Base-by-base conservation (phyloP, 2,329 filamentous ascomycete species). In the Verticillium alfalfae region DNA sequence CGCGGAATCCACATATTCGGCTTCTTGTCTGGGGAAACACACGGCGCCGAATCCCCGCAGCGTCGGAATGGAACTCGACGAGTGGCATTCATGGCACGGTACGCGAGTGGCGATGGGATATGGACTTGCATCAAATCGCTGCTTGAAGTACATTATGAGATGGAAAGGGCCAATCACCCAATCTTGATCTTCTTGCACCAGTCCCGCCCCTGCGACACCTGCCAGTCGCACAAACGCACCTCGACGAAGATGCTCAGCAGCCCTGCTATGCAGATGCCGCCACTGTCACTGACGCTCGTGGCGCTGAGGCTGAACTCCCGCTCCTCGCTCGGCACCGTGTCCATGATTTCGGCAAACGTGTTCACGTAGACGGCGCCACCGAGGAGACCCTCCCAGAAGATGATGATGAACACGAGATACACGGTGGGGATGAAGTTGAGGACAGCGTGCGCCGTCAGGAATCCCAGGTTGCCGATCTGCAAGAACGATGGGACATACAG, bases 291-390 rank as follows among this genome's bases (percentile, higher is more conserved):
- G 49, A 97, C 94, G 34, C 90, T 96, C 2, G 93, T 95, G 0
- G 93, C 94, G 0, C 91, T 88, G 1, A 99, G 78, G 63, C 92
- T 96, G 71, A 98, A 98, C 76, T 99, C 95, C 6, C 94, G 84
- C 60, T 97, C 93, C 37, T 87, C 84, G 5, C 83, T 79, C 0
- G 88, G 86, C 1, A 97, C 88, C 7, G 88, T 87, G 69, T 97
- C 92, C 72, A 92, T 89, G 64, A 99, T 97, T 72, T 96, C 91
- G 0, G 93, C 92, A 75, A 98, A 99, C 0, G 93, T 97, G 70
- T 94, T 96, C 63, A 98, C 93, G 69, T 99, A 99, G 0, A 98
- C 95, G 3, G 92, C 81, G 0, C 95, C 95, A 0, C 95, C 95
- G 0, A 99, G 79, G 13, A 98, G 75, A 0, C 95, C 95, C 73